A percentile compares a stretch with the other conserved stretches of the same genome.
These are phyloP conservation scores for Blastomyces gilchristii DNA, from an alignment of 2,329 filamentous ascomycete genomes.

Conservation along the genomic window DNA sequence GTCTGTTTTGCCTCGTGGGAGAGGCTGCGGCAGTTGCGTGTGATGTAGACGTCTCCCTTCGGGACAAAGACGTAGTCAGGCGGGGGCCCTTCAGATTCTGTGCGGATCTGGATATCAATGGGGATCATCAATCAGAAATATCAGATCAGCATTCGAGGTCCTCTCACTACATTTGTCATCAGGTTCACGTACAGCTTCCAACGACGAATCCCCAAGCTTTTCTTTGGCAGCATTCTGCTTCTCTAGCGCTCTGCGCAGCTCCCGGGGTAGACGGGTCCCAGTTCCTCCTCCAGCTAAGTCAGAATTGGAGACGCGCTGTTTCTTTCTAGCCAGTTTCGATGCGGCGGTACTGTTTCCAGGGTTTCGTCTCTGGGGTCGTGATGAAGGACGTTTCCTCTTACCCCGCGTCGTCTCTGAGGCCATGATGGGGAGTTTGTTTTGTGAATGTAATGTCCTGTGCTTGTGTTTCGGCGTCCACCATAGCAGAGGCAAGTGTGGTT, in stretches of 20 bases:
- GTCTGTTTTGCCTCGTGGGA: constrained; percentile 25
- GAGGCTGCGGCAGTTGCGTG: constrained; percentile 31
- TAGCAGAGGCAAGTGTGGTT: not conserved
- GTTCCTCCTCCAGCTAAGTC: not conserved
- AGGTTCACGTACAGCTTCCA: not conserved
- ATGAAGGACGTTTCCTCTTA: not conserved
- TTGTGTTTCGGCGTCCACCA: no score
- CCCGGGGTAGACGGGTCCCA: not conserved
- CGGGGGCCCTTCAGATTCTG: constrained; percentile 22
- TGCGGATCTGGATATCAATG: constrained; percentile 22
- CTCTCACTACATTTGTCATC: no score
- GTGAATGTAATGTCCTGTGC: not conserved
- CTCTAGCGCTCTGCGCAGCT: not conserved
- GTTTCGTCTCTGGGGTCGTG: not conserved
- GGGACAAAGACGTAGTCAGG: constrained; percentile 32
- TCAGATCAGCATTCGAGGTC: not conserved
- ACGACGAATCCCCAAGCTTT: constrained; percentile 1
- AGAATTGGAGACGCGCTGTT: not conserved
- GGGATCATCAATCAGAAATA: not conserved
- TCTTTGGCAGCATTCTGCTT: not conserved
- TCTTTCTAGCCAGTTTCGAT: not conserved
- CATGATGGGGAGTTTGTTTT: not conserved
- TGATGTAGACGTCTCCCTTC: constrained; percentile 36
- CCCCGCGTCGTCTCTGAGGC: not conserved
- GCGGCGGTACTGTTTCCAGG: not conserved